Evolutionary conservation across 2,329 filamentous ascomycete species (phyloP), one percentile per base, ranked within the genome.

Genomic region (Trichoderma hamatum): DNA sequence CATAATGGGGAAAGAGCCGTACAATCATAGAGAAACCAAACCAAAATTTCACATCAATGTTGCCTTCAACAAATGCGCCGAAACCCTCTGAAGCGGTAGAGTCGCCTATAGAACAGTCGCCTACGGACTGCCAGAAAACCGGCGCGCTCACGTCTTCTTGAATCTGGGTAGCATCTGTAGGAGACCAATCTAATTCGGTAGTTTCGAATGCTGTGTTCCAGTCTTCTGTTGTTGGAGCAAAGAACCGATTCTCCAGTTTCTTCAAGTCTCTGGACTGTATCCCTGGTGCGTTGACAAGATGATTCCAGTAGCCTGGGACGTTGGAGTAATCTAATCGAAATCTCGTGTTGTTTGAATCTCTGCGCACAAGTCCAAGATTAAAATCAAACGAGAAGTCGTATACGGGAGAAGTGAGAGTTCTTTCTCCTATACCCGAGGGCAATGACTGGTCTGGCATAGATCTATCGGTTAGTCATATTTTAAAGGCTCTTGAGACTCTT

Each of bases 311-410:
- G 11, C 63, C 63, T 39, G 16, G 16, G 6, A 67, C 63, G 32
- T 67, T 67, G 19, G 63, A 67, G 32, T 67, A 67, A n/a, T 67
- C 63, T 10, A 67, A 19, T 26, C 63, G 63, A 24, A 67, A 26
- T 28, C 13, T 36, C 5, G 52, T 36, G 16, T 43, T 54, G 11
- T 34, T 51, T 36, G 63, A 32, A 28, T 67, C 63, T 32, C 52
- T 52, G 24, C 63, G 5, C 49, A 56, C 26, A 14, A 56, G 63
- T 6, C 16, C 34, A 26, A 67, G 51, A 32, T 67, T 58, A 14
- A 36, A 58, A 51, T 67, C 63, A 28, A 67, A 67, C 7, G 51
- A 43, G 21, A 67, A 67, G 21, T 67, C 63, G 52, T 67, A 67
- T 13, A 67, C 63, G 39, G 30, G 21, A 19, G 63, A 67, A n/a